These are phyloP conservation scores for Penicillium sclerotigenum DNA, from an alignment of 2,329 filamentous ascomycete species.

Conservation along the genomic window DNA sequence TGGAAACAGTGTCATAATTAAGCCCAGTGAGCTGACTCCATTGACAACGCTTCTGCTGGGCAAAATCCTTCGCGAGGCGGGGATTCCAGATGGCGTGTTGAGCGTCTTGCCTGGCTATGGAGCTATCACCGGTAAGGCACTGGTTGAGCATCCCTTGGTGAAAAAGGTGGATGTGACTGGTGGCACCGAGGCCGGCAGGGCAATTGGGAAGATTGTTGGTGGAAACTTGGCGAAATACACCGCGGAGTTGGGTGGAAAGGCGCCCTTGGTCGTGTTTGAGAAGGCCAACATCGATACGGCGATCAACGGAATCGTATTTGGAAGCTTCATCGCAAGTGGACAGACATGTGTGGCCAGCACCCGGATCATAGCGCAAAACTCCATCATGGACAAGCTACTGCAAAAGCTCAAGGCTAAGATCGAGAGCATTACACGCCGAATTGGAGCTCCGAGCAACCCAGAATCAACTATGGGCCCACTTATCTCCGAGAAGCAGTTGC, in stretches of 20 bases:
- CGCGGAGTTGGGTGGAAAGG: conserved; percentile 40
- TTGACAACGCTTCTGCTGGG: conserved; percentile 43
- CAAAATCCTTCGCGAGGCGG: conserved; percentile 41
- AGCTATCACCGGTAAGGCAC: conserved; percentile 40
- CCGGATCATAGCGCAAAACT: conserved; percentile 51
- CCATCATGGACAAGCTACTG: conserved; percentile 41
- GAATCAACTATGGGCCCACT: conserved; percentile 21
- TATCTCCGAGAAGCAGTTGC: conserved; percentile 15
- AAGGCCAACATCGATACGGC: conserved; percentile 32
- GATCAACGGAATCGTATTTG: conserved; percentile 38
- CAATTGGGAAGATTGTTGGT: conserved; percentile 33
- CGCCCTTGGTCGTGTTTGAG: conserved; percentile 35
- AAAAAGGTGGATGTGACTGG: conserved; percentile 38
- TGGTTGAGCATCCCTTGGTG: conserved; percentile 31
- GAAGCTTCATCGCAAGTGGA: conserved; percentile 52
- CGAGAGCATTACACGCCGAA: conserved; percentile 41
- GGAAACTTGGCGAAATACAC: conserved; percentile 35
- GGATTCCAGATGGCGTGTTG: conserved; percentile 44
- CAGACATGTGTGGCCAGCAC: conserved; percentile 58
- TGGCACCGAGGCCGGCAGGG: conserved; percentile 31
- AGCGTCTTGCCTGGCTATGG: conserved; percentile 55
- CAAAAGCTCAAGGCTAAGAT: conserved; percentile 43
- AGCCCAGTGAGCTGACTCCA: conserved; percentile 44
- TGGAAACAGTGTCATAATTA: conserved; percentile 41
- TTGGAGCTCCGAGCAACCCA: conserved; percentile 14